These are phyloP conservation scores for Colletotrichum scovillei DNA, from an alignment of 2,329 filamentous ascomycete species.

Conservation along the genomic window DNA sequence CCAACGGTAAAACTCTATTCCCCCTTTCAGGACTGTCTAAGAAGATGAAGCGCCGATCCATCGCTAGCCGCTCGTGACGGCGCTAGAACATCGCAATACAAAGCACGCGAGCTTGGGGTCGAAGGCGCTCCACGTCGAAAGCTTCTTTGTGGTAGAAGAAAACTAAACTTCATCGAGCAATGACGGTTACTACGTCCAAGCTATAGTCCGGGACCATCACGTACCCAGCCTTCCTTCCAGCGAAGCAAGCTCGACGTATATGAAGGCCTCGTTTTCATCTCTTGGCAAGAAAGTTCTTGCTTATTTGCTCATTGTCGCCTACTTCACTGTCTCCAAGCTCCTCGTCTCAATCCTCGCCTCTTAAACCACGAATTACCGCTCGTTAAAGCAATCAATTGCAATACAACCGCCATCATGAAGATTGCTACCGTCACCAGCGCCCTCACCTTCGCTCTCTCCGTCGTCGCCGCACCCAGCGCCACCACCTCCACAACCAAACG, in stretches of 20 bases:
- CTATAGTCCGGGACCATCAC: not conserved
- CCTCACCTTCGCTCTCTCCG: constrained; percentile 8
- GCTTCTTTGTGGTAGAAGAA: not conserved
- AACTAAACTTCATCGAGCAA: not conserved
- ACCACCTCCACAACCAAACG: not conserved
- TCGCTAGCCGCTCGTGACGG: not conserved
- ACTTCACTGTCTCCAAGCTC: not conserved
- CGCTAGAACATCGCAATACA: not conserved
- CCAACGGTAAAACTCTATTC: not conserved
- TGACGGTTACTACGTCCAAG: not conserved
- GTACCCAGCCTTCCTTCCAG: not conserved
- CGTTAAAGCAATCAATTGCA: not conserved
- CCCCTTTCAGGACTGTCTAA: no score
- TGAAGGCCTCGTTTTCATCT: not conserved
- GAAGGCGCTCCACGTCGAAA: not conserved
- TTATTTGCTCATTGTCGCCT: not conserved
- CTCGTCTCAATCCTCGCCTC: not conserved
- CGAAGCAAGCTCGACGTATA: not conserved
- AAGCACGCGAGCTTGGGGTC: not conserved
- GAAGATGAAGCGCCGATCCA: not conserved
- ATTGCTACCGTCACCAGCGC: constrained; percentile 1
- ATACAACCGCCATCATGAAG: constrained; percentile 15
- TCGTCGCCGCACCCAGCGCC: constrained; percentile 3
- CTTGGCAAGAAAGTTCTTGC: not conserved
- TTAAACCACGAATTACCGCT: not conserved